A percentile compares a stretch with the other conserved stretches of the same genome.
Conservation (phyloP, 495 filamentous ascomycete species). For the Ramalina intermedia region DNA sequence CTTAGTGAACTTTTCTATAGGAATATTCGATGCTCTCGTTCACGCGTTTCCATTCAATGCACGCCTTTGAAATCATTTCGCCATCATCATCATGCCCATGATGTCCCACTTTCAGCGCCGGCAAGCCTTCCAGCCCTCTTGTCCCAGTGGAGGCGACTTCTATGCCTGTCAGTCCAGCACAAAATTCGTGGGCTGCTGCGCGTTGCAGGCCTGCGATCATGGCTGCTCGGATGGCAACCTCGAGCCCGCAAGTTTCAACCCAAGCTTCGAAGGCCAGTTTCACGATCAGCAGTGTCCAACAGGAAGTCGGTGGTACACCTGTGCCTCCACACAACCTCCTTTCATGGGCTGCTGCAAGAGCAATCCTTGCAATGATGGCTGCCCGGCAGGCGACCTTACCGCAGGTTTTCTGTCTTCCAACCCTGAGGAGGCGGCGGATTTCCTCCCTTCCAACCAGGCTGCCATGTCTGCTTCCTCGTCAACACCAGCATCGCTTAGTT, state of each 20-base stretch:
- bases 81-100: background rate
- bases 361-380: slow-evolving; percentile 10
- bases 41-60: too few relatives aligned
- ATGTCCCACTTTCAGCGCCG: background rate
- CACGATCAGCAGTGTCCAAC: slow-evolving; percentile 14
- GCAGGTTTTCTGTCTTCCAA: slow-evolving; percentile 4
- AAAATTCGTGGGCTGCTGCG: slow-evolving; percentile 21
- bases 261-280: slow-evolving; percentile 3
- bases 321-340: slow-evolving; percentile 11
- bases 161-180: slow-evolving; percentile 14
- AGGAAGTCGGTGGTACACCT: slow-evolving; percentile 15
- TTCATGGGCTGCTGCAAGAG: slow-evolving; percentile 19
- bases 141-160: slow-evolving; percentile 18
- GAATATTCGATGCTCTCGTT: too few relatives aligned
- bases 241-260: slow-evolving; percentile 14
- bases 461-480: background rate
- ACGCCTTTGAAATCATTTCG: too few relatives aligned
- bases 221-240: slow-evolving; percentile 11
- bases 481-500: background rate
- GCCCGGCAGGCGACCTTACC: slow-evolving; percentile 12
- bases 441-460: background rate
- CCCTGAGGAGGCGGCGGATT: background rate
- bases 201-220: slow-evolving; percentile 15
- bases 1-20: too few relatives aligned
- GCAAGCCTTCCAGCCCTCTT: slow-evolving; percentile 12